Base-by-base conservation (phyloP, 495 filamentous ascomycete genomes). In the Podospora pseudopauciseta region DNA sequence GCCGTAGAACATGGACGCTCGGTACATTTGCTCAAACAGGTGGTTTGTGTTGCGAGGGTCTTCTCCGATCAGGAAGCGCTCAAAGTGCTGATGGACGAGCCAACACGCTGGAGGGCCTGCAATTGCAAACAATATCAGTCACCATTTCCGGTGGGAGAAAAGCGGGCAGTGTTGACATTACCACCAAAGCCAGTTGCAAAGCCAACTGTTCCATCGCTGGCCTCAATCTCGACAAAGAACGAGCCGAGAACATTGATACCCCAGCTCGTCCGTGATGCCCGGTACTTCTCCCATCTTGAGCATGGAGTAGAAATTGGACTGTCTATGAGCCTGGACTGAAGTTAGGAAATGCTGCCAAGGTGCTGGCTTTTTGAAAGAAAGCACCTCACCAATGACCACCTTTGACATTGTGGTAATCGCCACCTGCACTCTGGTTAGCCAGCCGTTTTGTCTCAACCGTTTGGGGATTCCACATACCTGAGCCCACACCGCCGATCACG, bases 391-490 rank as follows among this genome's bases (percentile, higher is more conserved):
- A 97, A 78, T 96, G 93, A 27, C 93, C 93, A 23, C 91, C 91
- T 75, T 92, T 87, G 71, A 96, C 93, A 86, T 97, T 97, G 84
- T 97, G 93, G 74, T 97, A 97, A 75, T 97, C 93, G 68, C 93
- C 93, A 34, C 86, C 86, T 81, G 65, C 39, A 30, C 16, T 63
- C 18, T 64, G 53, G 34, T 18, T 18, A 54, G 15, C 1, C 0
- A 18, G 18, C 13, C 27, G 4, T 6, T 19, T 32, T 67, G 19
- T 64, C 13, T 39, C 15, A 49, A 53, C 19, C 0, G 32, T 49
- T 49, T 11, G 63, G 18, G 23, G 53, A 3, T 32, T 20, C 3
- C 27, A 27, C 71, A 16, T 59, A 75, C 90, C 91, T 61, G 92
- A 93, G 64, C 93, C 93, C 2, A 95, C 91, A 67, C 93, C 93